These are phyloP conservation scores for Ogataea zsoltii DNA, from an alignment of 805 yeast genomes.

Conservation along the genomic window DNA sequence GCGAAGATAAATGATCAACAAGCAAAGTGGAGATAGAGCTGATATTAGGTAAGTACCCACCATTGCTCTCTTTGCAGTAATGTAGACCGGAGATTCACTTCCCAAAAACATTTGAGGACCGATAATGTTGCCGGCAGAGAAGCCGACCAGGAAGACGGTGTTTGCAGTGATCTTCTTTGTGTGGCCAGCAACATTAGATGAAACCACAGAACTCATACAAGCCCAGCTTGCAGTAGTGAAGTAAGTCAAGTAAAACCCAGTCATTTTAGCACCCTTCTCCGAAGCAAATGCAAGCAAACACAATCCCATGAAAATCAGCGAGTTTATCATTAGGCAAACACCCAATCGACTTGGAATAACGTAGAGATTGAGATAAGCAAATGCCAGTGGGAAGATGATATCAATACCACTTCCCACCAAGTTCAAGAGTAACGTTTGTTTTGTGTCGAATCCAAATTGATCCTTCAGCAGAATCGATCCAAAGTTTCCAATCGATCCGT, in stretches of 20 bases:
- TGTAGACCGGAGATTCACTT: conserved; percentile 44
- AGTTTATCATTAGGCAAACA: conserved; percentile 24
- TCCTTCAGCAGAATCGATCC: conserved; percentile 41
- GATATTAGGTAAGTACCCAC: conserved; percentile 25
- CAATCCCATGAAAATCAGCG: conserved; percentile 29
- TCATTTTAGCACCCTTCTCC: conserved; percentile 25
- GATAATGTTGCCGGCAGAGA: conserved; percentile 53
- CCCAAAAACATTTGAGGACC: conserved; percentile 55
- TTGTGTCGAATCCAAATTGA: conserved; percentile 30
- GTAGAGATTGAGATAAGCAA: conserved; percentile 29
- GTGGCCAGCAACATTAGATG: conserved; percentile 55
- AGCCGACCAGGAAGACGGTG: conserved; percentile 47
- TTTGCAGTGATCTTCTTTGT: conserved; percentile 54
- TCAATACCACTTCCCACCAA: conserved; percentile 39
- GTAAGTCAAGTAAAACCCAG: conserved; percentile 26
- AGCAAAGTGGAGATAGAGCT: conserved; percentile 10
- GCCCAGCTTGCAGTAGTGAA: conserved; percentile 27
- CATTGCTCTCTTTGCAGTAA: conserved; percentile 41
- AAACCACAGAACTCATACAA: conserved; percentile 35
- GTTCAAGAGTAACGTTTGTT: conserved; percentile 35
- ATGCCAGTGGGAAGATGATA: conserved; percentile 32
- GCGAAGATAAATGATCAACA: conserved; percentile 31
- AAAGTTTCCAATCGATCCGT: conserved; percentile 54
- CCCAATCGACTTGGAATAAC: conserved; percentile 26
- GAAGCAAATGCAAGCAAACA: conserved; percentile 36